Base-by-base conservation (phyloP, 495 filamentous ascomycete species). In the Penicillium canariense region DNA sequence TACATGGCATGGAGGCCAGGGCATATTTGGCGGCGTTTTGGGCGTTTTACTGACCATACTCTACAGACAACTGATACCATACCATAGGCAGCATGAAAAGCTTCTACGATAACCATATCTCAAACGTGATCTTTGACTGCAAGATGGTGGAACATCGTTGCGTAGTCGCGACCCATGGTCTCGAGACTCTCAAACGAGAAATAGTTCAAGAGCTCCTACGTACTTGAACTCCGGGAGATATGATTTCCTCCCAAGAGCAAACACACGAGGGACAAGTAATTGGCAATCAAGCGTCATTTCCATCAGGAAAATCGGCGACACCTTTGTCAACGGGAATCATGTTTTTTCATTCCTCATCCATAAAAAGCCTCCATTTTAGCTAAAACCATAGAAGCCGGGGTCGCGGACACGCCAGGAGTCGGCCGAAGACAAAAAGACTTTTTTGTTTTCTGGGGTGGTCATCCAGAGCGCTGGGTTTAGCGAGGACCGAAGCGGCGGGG, bases 231-330 rank as follows among this genome's bases (percentile, higher is more conserved):
- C 23, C 28, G 48, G 47, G 43, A 25, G 18, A 32, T 20, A 32
- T 2, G 12, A 39, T 20, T 35, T 42, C 56, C 40, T 34, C 35
- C 22, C 43, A 62, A 50, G 56, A 61, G 17, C 20, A 51, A 57
- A 68, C 50, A 50, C 55, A 73, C 70, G 77, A 66, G 60, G 57
- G 68, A 72, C 53, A 59, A 65, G 69, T 72, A 77, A 48, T 84
- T 94, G 90, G 90, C 90, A 84, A 89, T 96, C 90, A 89, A 96
- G 89, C 89, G 63, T 94, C 83, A 83, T 88, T 87, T 71, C 76
- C 77, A 64, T 43, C 58, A 68, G 69, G 74, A 81, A 85, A 90
- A 81, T 92, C 87, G 68, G 88, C 89, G 90, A 96, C 90, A 94
- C 90, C 90, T 92, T 79, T 73, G 76, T 73, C 78, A 77, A 60